Base-by-base conservation (phyloP, 2,329 filamentous ascomycete species). In the Aspergillus fischeri region DNA sequence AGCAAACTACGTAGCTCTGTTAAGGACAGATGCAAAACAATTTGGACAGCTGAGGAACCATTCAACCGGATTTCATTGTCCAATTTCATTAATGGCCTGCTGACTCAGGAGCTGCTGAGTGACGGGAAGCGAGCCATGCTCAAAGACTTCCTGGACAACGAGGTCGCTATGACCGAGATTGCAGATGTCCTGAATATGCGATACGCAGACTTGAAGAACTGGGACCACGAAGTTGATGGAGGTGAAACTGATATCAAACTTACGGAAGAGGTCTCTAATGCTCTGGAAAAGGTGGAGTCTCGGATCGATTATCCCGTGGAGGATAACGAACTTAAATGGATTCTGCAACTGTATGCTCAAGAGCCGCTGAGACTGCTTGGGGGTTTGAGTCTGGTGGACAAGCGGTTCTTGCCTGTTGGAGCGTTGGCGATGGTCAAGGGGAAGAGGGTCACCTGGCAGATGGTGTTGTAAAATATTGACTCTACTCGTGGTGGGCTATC, bases 181-280 rank as follows among this genome's bases (percentile, higher is more conserved):
- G 70, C 70, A 1, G 75, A 78, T 56, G 75, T 78, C 1, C 55
- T 78, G 35, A 78, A 78, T 60, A 74, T 80, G 66, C 70, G 77
- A 49, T 76, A 73, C 55, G 70, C 71, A 0, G 74, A 74, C 49
- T 59, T 79, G 8, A 66, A 73, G 38, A 71, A 71, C 24, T 79
- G 76, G 77, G 69, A 75, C 10, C 52, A 10, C 48, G 0, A 49
- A 59, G 14, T 65, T 77, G 14, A 62, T 70, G 32, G 7, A 49
- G 21, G 17, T 2, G 61, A 60, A 20, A 51, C 63, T 17, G 24
- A 28, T 0, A 54, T 63, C 20, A 17, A 49, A 10, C 41, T 65
- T 20, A 68, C 70, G 29, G 38, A 53, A 10, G 64, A 70, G 27
- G 70, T 73, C 3, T 48, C 57, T 5, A 20, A 53, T 28, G 66